These are phyloP conservation scores for Eustoma russellianum DNA, from an alignment of 257 asterid genomes.

Conservation along the genomic window DNA sequence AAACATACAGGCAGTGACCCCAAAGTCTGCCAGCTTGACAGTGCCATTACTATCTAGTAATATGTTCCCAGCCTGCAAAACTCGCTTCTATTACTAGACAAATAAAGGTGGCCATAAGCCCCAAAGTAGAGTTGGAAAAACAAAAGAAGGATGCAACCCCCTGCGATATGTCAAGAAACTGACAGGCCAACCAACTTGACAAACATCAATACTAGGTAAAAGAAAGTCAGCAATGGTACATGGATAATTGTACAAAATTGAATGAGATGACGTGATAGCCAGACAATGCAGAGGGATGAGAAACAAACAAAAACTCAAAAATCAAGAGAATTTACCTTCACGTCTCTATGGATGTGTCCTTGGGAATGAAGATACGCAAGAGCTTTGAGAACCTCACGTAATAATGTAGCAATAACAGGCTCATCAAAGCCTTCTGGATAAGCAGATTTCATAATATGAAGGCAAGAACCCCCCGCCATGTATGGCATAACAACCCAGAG, in stretches of 20 bases:
- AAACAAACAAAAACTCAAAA: constrained; percentile 2
- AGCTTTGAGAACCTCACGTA: constrained; percentile 91
- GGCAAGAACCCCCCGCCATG: constrained; percentile 97
- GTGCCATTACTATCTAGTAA: constrained; percentile 72
- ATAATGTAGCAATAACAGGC: constrained; percentile 83
- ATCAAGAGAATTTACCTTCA: constrained; percentile 46
- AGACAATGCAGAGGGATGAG: neutral
- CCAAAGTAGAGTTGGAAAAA: constrained; percentile 2
- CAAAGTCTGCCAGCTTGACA: constrained; percentile 92
- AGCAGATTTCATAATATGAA: constrained; percentile 86
- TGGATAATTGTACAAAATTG: neutral
- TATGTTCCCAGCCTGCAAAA: constrained; percentile 92
- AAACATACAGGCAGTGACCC: constrained; percentile 96
- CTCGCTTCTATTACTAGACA: constrained; percentile 2
- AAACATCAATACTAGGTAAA: neutral
- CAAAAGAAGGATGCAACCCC: neutral
- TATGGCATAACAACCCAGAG: constrained; percentile 99
- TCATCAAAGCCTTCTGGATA: constrained; percentile 97
- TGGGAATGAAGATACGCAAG: constrained; percentile 94
- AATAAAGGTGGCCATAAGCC: neutral
- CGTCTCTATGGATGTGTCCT: constrained; percentile 98
- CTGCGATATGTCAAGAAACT: neutral
- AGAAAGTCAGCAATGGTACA: neutral
- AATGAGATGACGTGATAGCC: neutral
- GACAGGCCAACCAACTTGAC: constrained; percentile 1